Conservation (phyloP, 345 rosid genomes). For the Cardiospermum halicacabum region DNA sequence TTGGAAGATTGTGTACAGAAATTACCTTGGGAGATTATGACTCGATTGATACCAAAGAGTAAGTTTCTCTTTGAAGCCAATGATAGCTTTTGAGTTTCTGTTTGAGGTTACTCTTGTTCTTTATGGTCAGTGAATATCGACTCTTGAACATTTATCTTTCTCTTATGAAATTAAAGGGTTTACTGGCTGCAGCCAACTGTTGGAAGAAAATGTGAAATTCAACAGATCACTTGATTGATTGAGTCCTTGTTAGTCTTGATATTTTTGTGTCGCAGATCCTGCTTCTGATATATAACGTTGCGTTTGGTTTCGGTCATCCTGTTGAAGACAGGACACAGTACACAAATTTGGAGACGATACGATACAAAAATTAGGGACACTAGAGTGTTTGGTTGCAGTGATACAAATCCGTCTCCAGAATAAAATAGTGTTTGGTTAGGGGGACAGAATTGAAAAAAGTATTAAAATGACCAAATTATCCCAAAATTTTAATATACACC, state of each 20-base stretch:
- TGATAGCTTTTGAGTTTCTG: slow-evolving; percentile 4
- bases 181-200: background rate
- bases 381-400: no score
- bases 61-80: slow-evolving; percentile 8
- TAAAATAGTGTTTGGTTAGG: no score
- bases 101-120: background rate
- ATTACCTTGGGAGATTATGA: slow-evolving; percentile 19
- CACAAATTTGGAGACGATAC: no score
- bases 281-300: background rate
- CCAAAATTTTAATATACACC: no score
- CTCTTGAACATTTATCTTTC: background rate
- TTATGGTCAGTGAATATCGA: background rate
- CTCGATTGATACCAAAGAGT: slow-evolving; percentile 15
- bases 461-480: no score
- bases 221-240: background rate
- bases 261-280: background rate
- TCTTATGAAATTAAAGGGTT: background rate
- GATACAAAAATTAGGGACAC: no score
- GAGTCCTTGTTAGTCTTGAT: background rate
- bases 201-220: background rate
- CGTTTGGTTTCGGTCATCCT: no score
- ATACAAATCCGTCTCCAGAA: no score
- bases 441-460: no score
- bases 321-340: no score
- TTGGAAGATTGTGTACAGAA: slow-evolving; percentile 34